Evolutionary conservation across 352 stramenopile species (phyloP).

Genomic region (Phytophthora pini): DNA sequence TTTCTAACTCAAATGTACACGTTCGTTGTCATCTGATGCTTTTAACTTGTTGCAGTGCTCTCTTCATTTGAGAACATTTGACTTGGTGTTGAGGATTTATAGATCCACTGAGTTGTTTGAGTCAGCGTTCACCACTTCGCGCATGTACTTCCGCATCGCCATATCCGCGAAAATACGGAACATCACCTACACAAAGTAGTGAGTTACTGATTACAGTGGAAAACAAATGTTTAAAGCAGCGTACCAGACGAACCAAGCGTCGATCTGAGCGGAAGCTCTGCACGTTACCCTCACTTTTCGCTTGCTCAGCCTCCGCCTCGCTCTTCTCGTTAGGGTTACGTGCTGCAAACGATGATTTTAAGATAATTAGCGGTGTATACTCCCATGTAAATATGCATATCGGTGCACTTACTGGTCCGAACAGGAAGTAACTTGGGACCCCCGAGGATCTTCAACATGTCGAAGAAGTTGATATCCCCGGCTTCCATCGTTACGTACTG

Average conservation of each 20-base stretch:
- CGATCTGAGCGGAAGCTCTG: slow-evolving; percentile 87
- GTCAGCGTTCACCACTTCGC: slow-evolving; percentile 45
- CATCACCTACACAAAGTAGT: slow-evolving; percentile 48
- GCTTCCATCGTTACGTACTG: slow-evolving; percentile 51
- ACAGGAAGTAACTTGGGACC: slow-evolving; percentile 71
- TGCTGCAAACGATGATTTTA: slow-evolving; percentile 25
- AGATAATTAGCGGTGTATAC: background rate
- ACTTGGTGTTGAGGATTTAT: slow-evolving; percentile 3
- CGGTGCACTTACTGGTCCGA: slow-evolving; percentile 43
- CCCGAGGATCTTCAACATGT: slow-evolving; percentile 61
- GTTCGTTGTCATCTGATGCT: slow-evolving; percentile 11
- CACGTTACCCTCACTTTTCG: slow-evolving; percentile 70
- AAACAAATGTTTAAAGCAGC: background rate
- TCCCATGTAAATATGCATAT: too few relatives aligned
- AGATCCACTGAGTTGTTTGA: slow-evolving; percentile 2
- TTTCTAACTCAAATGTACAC: slow-evolving; percentile 32
- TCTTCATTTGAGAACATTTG: slow-evolving; percentile 13
- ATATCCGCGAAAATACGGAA: slow-evolving; percentile 72
- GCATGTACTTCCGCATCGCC: slow-evolving; percentile 69
- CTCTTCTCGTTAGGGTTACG: slow-evolving; percentile 57
- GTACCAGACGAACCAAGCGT: slow-evolving; percentile 71
- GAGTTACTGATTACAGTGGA: slow-evolving; percentile 1
- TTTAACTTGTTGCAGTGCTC: background rate
- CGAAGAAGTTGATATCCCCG: slow-evolving; percentile 58
- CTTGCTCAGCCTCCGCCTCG: slow-evolving; percentile 57